Base-by-base conservation (phyloP, 2,329 filamentous ascomycete genomes). In the Penicillium sp. region DNA sequence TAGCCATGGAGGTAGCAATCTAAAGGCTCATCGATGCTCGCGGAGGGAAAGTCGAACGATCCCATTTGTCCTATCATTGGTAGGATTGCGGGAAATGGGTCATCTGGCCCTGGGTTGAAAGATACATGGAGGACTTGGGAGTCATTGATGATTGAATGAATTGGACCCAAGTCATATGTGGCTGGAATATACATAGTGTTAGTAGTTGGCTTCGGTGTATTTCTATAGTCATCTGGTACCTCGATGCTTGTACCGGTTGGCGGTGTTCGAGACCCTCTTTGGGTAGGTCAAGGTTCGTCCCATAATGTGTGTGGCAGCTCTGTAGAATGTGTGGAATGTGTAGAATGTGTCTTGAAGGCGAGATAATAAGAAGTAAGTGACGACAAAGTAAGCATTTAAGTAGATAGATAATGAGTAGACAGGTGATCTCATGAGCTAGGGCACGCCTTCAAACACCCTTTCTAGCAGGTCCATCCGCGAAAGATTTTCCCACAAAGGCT, bases 51-150 rank as follows among this genome's bases (percentile, higher is more conserved):
- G 9, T 79, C 79, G 68, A 87, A 94, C 25, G 86, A 89, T 13
- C 85, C 89, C 81, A 94, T 88, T 64, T 89, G 86, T 49, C 89
- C 90, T 65, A 95, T 89, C 90, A 95, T 93, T 58, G 91, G 91
- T 2, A 96, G 80, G 51, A 87, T 86, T 49, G 85, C 83, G 4
- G 90, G 90, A 67, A 92, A 94, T 1, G 88, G 86, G 50, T 85
- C 83, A 42, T 79, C 74, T 0, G 80, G 74, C 5, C 78, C 77
- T 2, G 82, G 78, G 48, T 81, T 83, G 80, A 95, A 95, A 60
- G 90, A 91, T 65, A 95, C 86, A 74, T 95, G 87, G 16, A 94
- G 80, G 47, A 95, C 82, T 37, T 84, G 85, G n/a, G 83, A 82
- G 21, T 79, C 79, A 73, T 93, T 91, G 73, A 96, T 78, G 66